Base-by-base conservation (phyloP, 805 yeast species). In the Maudiozyma pseudohumilis region DNA sequence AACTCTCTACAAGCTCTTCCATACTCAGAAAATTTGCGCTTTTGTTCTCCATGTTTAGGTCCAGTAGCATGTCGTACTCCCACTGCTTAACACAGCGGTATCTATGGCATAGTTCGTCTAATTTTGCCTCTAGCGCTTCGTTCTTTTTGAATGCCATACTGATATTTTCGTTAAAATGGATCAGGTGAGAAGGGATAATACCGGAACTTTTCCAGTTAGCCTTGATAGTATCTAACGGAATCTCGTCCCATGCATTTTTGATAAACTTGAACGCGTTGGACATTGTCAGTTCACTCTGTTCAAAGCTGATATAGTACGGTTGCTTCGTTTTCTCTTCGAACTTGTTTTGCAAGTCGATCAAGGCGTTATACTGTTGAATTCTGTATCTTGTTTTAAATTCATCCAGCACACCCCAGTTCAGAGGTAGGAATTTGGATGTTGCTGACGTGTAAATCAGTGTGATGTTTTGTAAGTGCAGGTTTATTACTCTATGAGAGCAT, bases 351-450 rank as follows among this genome's bases (percentile, higher is more conserved):
- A 60, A 39, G 15, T 52, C 45, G 2, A 63, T 49, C 24, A 66
- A 46, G 1, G 60, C 59, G 28, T 59, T 58, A 43, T 75, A 77
- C 44, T 77, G 83, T 41, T 71, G 75, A 6, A 72, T 60, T 39
- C 84, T 65, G 46, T 71, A 77, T 33, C 72, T 58, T 11, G 75
- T 64, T 48, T 74, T 75, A 50, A 77, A 73, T 47, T 77, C 83
- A 40, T 74, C 75, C 29, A 72, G 64, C 4, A 77, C 72, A 3
- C 84, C 84, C 68, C 77, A 75, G 41, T 68, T 72, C 65, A 75
- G 74, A 6, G 83, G 83, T 24, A 75, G 53, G 48, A 72, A 75
- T 46, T 68, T 58, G 8, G 65, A 55, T 26, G 50, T 55, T 21
- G 66, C 53, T 0, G 68, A 56, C 0, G 68, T 65, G 39, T 60